Percentiles rank a stretch among this genome's conserved stretches.
phyloP scores from a whole-genome alignment of 202 grass and related monocot species.

The Carex arenaria region DNA sequence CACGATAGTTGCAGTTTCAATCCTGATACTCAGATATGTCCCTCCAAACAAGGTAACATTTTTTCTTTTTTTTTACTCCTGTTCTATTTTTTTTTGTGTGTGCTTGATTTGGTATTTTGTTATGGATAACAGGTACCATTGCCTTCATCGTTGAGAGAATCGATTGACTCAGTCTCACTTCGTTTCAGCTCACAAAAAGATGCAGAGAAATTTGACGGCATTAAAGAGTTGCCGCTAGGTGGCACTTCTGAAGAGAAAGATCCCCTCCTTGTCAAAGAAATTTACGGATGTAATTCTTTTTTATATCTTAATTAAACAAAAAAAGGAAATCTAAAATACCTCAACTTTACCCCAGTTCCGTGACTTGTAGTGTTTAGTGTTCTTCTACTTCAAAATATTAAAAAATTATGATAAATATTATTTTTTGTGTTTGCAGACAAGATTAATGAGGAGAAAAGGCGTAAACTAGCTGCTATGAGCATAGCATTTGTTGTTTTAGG shows the following conservation, averaged over 20 bases:
- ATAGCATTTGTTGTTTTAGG: slow-evolving; percentile 67
- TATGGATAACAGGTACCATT: slow-evolving; percentile 38
- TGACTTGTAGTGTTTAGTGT: not conserved
- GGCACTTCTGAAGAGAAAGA: slow-evolving; percentile 48
- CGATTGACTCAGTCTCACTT: slow-evolving; percentile 42
- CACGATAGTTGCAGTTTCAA: slow-evolving; percentile 82
- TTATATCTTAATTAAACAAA: not conserved
- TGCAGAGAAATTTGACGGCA: slow-evolving; percentile 27
- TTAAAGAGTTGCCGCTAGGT: slow-evolving; percentile 21
- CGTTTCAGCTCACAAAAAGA: slow-evolving; percentile 41
- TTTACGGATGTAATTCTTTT: slow-evolving; percentile 26
- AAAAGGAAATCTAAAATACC: not conserved
- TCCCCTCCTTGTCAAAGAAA: slow-evolving; percentile 39
- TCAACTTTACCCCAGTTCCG: not conserved
- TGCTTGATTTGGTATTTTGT: slow-evolving; percentile 10
- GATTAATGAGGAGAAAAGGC: slow-evolving; percentile 55
- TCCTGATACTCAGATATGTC: slow-evolving; percentile 98
- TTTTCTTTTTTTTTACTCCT: not conserved
- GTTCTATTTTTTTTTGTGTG: not conserved
- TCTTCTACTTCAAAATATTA: not conserved
- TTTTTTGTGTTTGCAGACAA: slow-evolving; percentile 35
- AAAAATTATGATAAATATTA: not conserved
- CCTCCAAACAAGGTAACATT: slow-evolving; percentile 52
- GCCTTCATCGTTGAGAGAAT: slow-evolving; percentile 54
- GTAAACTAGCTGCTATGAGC: slow-evolving; percentile 62